Percentiles rank a stretch among this genome's conserved stretches.
These are phyloP conservation scores for Lactarius indigo DNA, from an alignment of 768 basidiomycete genomes.

Conservation along the genomic window DNA sequence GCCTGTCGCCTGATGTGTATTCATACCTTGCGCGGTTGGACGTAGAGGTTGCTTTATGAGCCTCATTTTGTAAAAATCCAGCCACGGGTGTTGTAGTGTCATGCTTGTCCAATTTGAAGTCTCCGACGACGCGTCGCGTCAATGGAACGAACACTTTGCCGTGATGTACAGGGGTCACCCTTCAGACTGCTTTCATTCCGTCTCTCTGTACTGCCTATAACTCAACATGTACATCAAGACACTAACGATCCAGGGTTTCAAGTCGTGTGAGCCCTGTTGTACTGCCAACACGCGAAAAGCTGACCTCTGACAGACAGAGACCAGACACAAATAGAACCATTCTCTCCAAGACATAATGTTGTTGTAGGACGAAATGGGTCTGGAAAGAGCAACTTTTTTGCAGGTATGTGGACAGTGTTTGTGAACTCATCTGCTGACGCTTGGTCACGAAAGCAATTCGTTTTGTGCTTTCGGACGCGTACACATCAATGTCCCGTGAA, in stretches of 20 bases:
- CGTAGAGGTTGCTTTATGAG: conserved; percentile 76
- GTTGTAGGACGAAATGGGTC: conserved; percentile 97
- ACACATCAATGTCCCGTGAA: conserved; percentile 91
- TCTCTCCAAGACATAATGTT: conserved; percentile 91
- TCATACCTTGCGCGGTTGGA: conserved; percentile 82
- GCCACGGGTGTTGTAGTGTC: too few relatives aligned
- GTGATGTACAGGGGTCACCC: not conserved
- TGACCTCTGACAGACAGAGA: conserved; percentile 58
- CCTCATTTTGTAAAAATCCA: not conserved
- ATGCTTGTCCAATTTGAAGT: not conserved
- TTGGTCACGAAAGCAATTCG: conserved; percentile 66
- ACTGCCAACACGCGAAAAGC: conserved; percentile 14
- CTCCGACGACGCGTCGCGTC: conserved; percentile 20
- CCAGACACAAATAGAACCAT: conserved; percentile 91
- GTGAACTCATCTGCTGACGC: not conserved
- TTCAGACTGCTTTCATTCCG: not conserved
- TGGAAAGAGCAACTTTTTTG: conserved; percentile 99
- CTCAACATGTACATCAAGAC: conserved; percentile 78
- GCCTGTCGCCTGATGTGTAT: conserved; percentile 88
- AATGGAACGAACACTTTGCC: not conserved
- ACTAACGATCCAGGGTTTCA: conserved; percentile 91
- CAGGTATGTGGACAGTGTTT: conserved; percentile 50
- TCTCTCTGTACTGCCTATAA: not conserved
- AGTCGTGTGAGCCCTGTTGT: conserved; percentile 69
- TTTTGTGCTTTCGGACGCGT: conserved; percentile 96